Conservation (phyloP, 2,329 filamentous ascomycete species). For the Botrytis deweyae region DNA sequence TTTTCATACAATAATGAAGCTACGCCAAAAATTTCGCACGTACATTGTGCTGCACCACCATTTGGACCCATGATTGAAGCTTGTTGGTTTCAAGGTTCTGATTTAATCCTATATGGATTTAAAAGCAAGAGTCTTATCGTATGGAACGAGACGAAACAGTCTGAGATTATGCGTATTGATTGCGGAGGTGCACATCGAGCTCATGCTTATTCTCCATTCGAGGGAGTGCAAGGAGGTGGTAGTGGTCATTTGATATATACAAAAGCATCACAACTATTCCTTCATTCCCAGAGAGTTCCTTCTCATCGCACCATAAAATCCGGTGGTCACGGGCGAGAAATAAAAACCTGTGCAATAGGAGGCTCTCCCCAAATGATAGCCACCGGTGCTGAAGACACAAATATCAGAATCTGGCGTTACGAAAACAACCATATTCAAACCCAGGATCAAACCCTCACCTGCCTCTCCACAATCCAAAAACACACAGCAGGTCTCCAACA, state of each 20-base stretch:
- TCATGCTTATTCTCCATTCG: constrained; percentile 55
- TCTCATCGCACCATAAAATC: constrained; percentile 54
- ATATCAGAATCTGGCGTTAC: constrained; percentile 70
- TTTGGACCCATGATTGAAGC: constrained; percentile 77
- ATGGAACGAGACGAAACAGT: constrained; percentile 72
- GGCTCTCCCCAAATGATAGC: constrained; percentile 48
- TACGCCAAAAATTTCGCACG: constrained; percentile 40
- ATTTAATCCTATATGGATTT: constrained; percentile 79
- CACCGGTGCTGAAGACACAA: constrained; percentile 69
- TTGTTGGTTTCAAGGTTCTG: constrained; percentile 56
- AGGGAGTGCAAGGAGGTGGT: constrained; percentile 27
- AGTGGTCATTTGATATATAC: constrained; percentile 70
- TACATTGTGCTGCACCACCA: constrained; percentile 68
- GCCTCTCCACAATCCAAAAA: constrained; percentile 63
- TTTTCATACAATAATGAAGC: constrained; percentile 39
- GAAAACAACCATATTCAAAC: neutral
- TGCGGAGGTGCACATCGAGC: constrained; percentile 83
- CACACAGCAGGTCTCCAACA: constrained; percentile 81
- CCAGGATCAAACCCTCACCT: constrained; percentile 38
- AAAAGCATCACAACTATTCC: constrained; percentile 57
- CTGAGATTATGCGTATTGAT: constrained; percentile 68
- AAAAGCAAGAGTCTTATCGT: constrained; percentile 75
- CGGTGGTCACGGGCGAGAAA: constrained; percentile 84
- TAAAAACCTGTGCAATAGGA: constrained; percentile 59
- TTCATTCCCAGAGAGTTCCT: constrained; percentile 43